A percentile compares a stretch with the other conserved stretches of the same genome.
Evolutionary conservation across 2,329 filamentous ascomycete genomes (phyloP).

Genomic region (Penicillium frequentans): DNA sequence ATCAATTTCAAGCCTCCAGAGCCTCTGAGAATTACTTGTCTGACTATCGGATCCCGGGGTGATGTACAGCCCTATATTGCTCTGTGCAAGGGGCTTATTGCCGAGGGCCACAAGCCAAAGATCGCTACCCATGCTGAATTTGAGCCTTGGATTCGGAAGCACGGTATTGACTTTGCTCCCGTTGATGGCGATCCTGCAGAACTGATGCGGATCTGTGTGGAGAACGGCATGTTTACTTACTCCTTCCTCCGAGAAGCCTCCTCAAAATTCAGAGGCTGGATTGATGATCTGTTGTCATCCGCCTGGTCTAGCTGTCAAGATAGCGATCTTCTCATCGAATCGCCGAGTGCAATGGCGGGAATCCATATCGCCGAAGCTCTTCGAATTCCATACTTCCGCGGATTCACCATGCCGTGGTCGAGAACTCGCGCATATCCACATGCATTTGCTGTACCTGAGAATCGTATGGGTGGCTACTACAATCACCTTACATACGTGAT

Average conservation of each 20-base stretch:
- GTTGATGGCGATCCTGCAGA: slow-evolving; percentile 91
- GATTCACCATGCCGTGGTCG: slow-evolving; percentile 99
- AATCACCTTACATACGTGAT: slow-evolving; percentile 95
- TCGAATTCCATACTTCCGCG: slow-evolving; percentile 90
- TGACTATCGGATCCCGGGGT: slow-evolving; percentile 93
- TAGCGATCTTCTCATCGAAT: slow-evolving; percentile 89
- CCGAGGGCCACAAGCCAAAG: slow-evolving; percentile 79
- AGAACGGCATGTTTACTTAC: slow-evolving; percentile 95
- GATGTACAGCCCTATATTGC: slow-evolving; percentile 98
- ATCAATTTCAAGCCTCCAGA: slow-evolving; percentile 85
- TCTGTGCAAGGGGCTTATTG: slow-evolving; percentile 83
- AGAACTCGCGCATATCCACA: slow-evolving; percentile 93
- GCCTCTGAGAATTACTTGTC: slow-evolving; percentile 79
- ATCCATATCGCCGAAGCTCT: slow-evolving; percentile 97
- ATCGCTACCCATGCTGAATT: slow-evolving; percentile 96
- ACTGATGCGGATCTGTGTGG: slow-evolving; percentile 92
- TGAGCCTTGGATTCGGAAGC: slow-evolving; percentile 80
- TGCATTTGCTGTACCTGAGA: slow-evolving; percentile 88
- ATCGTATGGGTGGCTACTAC: slow-evolving; percentile 92
- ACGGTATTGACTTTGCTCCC: slow-evolving; percentile 88
- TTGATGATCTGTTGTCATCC: slow-evolving; percentile 81
- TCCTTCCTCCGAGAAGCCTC: slow-evolving; percentile 87
- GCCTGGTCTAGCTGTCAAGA: slow-evolving; percentile 83
- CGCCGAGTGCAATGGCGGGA: slow-evolving; percentile 93
- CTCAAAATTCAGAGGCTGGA: slow-evolving; percentile 87